phyloP scores from a whole-genome alignment of 441 rosid species.

The Brassica hybrid region DNA sequence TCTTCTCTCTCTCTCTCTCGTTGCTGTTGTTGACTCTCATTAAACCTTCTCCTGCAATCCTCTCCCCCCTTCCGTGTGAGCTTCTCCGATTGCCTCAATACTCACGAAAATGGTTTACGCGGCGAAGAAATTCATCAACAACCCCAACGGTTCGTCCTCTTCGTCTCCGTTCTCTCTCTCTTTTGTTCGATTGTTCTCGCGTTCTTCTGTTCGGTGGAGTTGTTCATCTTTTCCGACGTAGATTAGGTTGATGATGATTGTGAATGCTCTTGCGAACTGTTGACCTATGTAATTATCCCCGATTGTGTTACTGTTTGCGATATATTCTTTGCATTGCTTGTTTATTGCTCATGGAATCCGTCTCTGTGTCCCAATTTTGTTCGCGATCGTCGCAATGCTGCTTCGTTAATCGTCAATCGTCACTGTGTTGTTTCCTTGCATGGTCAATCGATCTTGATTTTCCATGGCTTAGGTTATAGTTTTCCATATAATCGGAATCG shows the following conservation, averaged over 20 bases:
- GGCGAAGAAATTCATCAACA: slow-evolving; percentile 90
- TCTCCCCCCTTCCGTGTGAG: slow-evolving; percentile 8
- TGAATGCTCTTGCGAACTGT: slow-evolving; percentile 27
- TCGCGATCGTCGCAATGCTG: slow-evolving; percentile 28
- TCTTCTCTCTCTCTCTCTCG: slow-evolving; percentile 31
- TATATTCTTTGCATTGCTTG: slow-evolving; percentile 19
- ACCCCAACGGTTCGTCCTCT: slow-evolving; percentile 73
- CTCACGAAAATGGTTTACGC: slow-evolving; percentile 63
- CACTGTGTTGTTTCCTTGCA: slow-evolving; percentile 32
- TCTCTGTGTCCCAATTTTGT: slow-evolving; percentile 10
- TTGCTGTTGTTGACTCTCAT: slow-evolving; percentile 40
- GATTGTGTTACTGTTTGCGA: slow-evolving; percentile 38
- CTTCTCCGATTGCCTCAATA: slow-evolving; percentile 26
- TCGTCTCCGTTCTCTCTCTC: slow-evolving; percentile 15
- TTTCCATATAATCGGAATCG: neutral
- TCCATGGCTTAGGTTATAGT: slow-evolving; percentile 21
- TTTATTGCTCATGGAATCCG: slow-evolving; percentile 15
- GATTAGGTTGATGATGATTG: slow-evolving; percentile 31
- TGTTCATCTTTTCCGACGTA: neutral
- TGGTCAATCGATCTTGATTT: slow-evolving; percentile 18
- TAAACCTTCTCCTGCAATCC: slow-evolving; percentile 38
- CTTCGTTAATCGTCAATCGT: no score
- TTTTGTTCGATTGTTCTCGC: neutral
- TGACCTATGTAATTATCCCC: slow-evolving; percentile 28
- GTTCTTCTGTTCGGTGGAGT: slow-evolving; percentile 16